Evolutionary conservation across 306 rosid genomes (phyloP).

Genomic region (Hippophae tibetana): DNA sequence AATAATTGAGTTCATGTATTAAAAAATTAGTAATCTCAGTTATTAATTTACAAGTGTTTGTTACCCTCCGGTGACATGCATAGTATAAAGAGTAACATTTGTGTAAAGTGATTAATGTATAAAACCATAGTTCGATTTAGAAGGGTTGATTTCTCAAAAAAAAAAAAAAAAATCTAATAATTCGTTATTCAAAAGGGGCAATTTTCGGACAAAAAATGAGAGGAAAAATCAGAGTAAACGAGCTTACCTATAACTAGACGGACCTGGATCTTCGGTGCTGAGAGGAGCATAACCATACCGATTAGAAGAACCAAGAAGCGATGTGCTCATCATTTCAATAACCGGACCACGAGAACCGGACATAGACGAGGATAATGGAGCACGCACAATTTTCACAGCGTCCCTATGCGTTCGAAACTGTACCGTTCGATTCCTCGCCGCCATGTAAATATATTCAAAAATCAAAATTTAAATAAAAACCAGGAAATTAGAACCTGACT

Average conservation of each 20-base stretch:
- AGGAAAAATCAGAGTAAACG: not conserved
- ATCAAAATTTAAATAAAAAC: not conserved
- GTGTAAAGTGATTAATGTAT: no score
- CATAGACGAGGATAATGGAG: constrained; percentile 58
- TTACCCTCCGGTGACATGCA: no score
- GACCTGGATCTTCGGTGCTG: constrained; percentile 67
- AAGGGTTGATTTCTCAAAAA: no score
- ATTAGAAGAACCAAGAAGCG: constrained; percentile 46
- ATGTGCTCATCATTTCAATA: constrained; percentile 56
- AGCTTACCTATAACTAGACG: constrained; percentile 22
- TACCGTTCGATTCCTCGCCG: constrained; percentile 59
- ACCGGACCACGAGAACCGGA: constrained; percentile 54
- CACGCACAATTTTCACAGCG: constrained; percentile 64
- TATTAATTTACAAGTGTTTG: no score
- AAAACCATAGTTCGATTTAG: no score
- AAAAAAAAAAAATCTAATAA: no score
- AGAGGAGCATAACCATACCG: constrained; percentile 57
- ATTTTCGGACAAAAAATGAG: not conserved
- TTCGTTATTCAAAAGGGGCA: not conserved
- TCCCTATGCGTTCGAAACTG: constrained; percentile 50
- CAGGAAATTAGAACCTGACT: not conserved
- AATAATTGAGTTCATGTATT: no score
- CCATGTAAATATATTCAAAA: constrained; percentile 31
- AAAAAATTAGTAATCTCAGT: no score
- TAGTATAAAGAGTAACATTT: no score